Evolutionary conservation across 768 basidiomycete genomes (phyloP).

Genomic region (Pholiota molesta): DNA sequence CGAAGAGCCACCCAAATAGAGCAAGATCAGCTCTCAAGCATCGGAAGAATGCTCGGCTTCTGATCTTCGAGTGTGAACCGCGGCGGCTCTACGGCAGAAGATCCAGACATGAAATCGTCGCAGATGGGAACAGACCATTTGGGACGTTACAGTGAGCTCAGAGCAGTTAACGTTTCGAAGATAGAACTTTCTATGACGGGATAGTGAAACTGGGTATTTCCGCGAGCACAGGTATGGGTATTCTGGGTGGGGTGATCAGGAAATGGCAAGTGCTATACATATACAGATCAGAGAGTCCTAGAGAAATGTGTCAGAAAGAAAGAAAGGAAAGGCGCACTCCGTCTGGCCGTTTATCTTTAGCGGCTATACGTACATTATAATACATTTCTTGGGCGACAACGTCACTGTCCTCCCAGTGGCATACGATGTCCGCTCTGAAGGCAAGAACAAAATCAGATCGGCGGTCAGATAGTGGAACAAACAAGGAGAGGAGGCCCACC

Average conservation of each 20-base stretch:
- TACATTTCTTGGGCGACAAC: constrained; percentile 78
- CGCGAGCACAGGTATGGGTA: constrained; percentile 14
- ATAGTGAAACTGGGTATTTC: constrained; percentile 18
- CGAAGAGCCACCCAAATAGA: constrained; percentile 5
- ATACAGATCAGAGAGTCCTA: constrained; percentile 68
- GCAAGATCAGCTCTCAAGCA: constrained; percentile 11
- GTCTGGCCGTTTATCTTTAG: constrained; percentile 13
- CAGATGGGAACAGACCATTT: constrained; percentile 1
- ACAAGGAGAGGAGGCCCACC: constrained; percentile 48
- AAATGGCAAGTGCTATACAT: constrained; percentile 52
- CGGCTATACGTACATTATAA: constrained; percentile 60
- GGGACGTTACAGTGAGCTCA: constrained; percentile 2
- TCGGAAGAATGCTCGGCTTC: constrained; percentile 27
- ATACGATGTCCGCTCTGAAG: constrained; percentile 74
- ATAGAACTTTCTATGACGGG: constrained; percentile 13
- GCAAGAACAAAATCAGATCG: constrained; percentile 16
- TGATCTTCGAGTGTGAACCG: constrained; percentile 40
- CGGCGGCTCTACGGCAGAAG: constrained; percentile 37
- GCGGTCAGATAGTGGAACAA: constrained; percentile 8
- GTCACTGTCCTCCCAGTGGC: constrained; percentile 90
- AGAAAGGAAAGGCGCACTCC: constrained; percentile 9
- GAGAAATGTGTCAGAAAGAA: constrained; percentile 18
- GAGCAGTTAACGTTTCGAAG: neutral
- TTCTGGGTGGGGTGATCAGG: constrained; percentile 29
- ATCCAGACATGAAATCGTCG: neutral